Evolutionary conservation across 2,329 filamentous ascomycete genomes (phyloP), one percentile per base, ranked within the genome.

Genomic region (Sphaceloma murrayae): DNA sequence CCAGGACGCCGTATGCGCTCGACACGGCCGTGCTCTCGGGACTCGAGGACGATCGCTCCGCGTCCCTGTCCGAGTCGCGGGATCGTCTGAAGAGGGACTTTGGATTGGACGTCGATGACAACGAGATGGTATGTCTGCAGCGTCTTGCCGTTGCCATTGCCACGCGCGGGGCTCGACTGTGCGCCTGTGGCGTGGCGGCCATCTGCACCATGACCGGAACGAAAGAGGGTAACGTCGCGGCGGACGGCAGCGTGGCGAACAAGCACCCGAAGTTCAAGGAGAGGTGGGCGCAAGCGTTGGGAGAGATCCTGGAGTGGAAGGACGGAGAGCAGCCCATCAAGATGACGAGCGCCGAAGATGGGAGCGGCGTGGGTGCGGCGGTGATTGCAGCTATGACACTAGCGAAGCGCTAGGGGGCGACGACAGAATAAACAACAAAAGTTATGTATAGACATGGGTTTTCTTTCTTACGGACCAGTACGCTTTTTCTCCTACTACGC

Each of bases 1-100:
- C 22, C 4, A 29, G n/a, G 13, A 29, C 14, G 24, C 86, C 95
- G 63, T 96, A 95, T 65, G 79, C 78, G 3, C 71, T 96, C 16
- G 89, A 96, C 63, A 80, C 89, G 3, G 94, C 86, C 13, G 94
- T 95, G 75, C 72, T 94, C 43, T 87, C 87, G 9, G 74, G 78
- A 39, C 85, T 96, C 55, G 89, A 95, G 65, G 85, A 94, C 42
- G 61, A 64, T 45, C 48, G 50, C 9, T 57, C 53, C 3, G 43
- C 46, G 4, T 18, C 24, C 2, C 52, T 59, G 34, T 14, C 48
- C 2, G 33, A 48, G 2, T 57, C 58, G 2, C 50, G 53, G 18
- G 17, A 48, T 1, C 44, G 54, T 1, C 58, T 61, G 42, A 46
- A 50, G 3, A 38, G 54, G 3, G 49, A 43, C 2, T 54, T 63